Percentiles rank a stretch among this genome's conserved stretches.
phyloP scores from a whole-genome alignment of 805 yeast species.

The Candida silvicultrix region DNA sequence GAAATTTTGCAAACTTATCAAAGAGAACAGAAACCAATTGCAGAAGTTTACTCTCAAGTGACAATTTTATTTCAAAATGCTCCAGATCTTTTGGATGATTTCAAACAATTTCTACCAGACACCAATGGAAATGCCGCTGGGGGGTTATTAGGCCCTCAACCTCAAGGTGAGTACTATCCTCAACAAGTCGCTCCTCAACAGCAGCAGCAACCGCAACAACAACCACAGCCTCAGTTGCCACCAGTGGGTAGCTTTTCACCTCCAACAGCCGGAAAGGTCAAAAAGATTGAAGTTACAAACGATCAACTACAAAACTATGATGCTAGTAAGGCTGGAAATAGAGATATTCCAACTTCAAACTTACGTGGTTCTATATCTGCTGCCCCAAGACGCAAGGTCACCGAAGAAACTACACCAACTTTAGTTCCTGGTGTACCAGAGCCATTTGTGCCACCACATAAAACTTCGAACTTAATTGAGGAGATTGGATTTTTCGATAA shows the following conservation, averaged over 20 bases:
- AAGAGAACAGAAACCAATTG: conserved; percentile 90
- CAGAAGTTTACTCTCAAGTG: conserved; percentile 93
- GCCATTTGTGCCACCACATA: conserved; percentile 57
- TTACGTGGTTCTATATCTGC: conserved; percentile 25
- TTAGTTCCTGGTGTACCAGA: conserved; percentile 83
- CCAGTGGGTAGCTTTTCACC: conserved; percentile 89
- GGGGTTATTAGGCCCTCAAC: conserved; percentile 15
- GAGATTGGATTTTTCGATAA: conserved; percentile 89
- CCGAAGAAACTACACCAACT: conserved; percentile 47
- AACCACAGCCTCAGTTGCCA: conserved; percentile 47
- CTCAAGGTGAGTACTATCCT: conserved; percentile 7
- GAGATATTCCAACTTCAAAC: conserved; percentile 28
- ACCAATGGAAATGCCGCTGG: conserved; percentile 23
- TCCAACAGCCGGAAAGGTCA: conserved; percentile 33
- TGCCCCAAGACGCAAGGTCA: conserved; percentile 16
- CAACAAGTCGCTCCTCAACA: conserved; percentile 7
- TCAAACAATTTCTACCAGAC: conserved; percentile 93
- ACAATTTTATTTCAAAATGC: conserved; percentile 84
- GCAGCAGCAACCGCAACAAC: too few species aligned
- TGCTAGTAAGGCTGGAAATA: conserved; percentile 15
- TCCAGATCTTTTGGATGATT: conserved; percentile 91
- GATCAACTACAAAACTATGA: conserved; percentile 10
- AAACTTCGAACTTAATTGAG: conserved; percentile 60
- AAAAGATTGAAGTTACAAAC: conserved; percentile 9
- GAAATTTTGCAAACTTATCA: conserved; percentile 96